Base-by-base conservation (phyloP, 2,329 filamentous ascomycete species). In the Aspergillus sp. region DNA sequence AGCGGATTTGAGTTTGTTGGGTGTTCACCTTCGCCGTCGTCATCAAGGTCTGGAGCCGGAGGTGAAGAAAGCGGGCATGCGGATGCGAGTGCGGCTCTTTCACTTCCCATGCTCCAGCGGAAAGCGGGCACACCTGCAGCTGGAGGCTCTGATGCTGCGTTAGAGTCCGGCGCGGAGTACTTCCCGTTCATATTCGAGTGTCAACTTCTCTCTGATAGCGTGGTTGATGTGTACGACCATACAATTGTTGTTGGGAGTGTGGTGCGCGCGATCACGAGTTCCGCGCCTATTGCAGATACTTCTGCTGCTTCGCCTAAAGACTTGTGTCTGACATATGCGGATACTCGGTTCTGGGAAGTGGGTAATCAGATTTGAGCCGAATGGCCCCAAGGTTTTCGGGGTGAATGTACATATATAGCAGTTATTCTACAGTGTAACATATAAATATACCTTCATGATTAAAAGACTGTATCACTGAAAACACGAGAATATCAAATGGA, bases 291-390 rank as follows among this genome's bases (percentile, higher is more conserved):
- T 22, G 47, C 49, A 22, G 38, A 30, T 30, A 25, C 55, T 17
- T 22, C 60, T 2, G 59, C 31, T 5, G 41, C 54, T 38, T 53
- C 62, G 15, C 58, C 60, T 6, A 47, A 54, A 19, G 65, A 64
- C 58, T 60, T 80, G 38, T 79, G 77, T 64, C 64, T 80, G 65
- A 75, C 77, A 4, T 80, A 80, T 69, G 78, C 76, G 9, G 75
- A 80, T 64, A 79, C 77, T 19, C 68, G 72, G 22, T 80, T 80
- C 59, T 80, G 77, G 77, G 74, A 73, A 58, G 78, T 79, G 72
- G 77, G 77, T 0, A 65, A 68, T 49, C 67, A 74, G 51, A 68
- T 77, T 56, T 73, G 30, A 28, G 13, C 19, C 31, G 38, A 38
- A 41, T 15, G 17, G 13, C 25, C 13, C 11, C 3, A 15, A 41